Percentiles rank a stretch among this genome's conserved stretches.
Conservation (phyloP, 177 flowering plant genomes). For the Vitis hybrid region DNA sequence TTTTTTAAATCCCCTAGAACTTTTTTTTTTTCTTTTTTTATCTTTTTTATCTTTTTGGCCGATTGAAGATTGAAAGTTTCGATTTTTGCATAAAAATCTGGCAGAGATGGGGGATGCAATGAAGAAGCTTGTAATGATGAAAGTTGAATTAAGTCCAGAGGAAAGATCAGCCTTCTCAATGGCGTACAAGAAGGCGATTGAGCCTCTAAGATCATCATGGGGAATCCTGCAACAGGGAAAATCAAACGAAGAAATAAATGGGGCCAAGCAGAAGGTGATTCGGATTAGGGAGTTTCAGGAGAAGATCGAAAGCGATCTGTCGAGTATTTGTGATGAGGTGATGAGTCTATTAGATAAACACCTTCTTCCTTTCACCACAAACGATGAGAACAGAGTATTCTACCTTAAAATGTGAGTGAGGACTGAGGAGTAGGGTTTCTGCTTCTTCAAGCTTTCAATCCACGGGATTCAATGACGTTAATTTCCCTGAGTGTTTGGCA, state of each 20-base stretch:
- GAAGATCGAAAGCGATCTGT: constrained; percentile 47
- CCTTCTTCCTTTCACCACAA: constrained; percentile 43
- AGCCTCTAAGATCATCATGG: constrained; percentile 54
- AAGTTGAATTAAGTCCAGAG: constrained; percentile 51
- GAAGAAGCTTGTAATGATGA: constrained; percentile 50
- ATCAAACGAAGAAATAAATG: constrained; percentile 50
- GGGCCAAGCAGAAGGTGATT: constrained; percentile 43
- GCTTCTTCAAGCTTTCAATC: not conserved
- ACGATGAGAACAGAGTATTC: constrained; percentile 49
- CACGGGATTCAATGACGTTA: not conserved
- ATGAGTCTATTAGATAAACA: constrained; percentile 52
- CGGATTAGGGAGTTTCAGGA: constrained; percentile 46
- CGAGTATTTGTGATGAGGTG: constrained; percentile 41
- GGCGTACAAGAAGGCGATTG: constrained; percentile 53
- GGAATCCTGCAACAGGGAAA: constrained; percentile 48
- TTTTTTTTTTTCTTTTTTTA: not conserved
- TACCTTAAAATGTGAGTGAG: constrained; percentile 47
- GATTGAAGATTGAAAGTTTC: not conserved
- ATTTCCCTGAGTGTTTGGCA: not conserved
- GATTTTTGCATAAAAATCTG: not conserved
- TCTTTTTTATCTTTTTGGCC: too few relatives aligned
- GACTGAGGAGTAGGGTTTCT: not conserved
- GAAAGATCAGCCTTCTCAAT: constrained; percentile 51
- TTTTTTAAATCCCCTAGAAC: not conserved
- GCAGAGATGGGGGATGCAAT: constrained; percentile 58